Base-by-base conservation (phyloP, 1,284 basidiomycete species). In the Naganishia sp. region DNA sequence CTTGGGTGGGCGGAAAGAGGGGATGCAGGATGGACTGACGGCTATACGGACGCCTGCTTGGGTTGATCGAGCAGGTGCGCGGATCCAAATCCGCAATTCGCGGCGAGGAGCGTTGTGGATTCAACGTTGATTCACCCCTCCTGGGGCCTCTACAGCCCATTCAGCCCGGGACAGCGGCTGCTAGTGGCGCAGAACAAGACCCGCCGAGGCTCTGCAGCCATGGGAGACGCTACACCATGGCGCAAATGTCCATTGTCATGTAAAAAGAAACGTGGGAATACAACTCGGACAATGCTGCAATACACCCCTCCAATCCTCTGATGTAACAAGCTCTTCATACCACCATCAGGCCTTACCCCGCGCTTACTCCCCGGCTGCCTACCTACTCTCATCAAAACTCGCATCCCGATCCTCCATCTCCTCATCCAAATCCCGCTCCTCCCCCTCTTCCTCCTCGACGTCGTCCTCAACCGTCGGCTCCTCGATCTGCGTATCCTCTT, bases 371-470 rank as follows among this genome's bases (percentile, higher is more conserved):
- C 0, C 21, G 21, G 21, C 21, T 21, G 21, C 45, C 45, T 23
- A 42, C 15, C 48, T 5, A 49, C 48, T 49, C 48, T 23, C 44
- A 46, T 50, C 25, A 23, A 23, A 50, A 44, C 57, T 63, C 18
- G 9, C 44, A 50, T 66, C 65, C 21, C 52, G 42, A 56, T 66
- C 65, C 59, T 66, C 65, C 57, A 66, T 61, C 28, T 66, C 65
- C 2, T 60, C 65, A 55, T 66, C 65, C 6, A 66, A 36, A 66
- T 66, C 65, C 53, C 53, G 16, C 11, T 28, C 43, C 23, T 25
- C 31, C 39, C 56, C 54, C 36, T 44, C 52, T 0, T 42, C 46
- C 25, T 28, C 57, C 9, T 54, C 56, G 21, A 21, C 21, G 2
- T 33, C 63, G 9, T 55, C 50, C 31, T 44, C 56, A 18, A 48